Percentiles rank a stretch among this genome's conserved stretches.
Conservation (phyloP, 2,329 filamentous ascomycete species). For the Cryphonectria nitschkei region DNA sequence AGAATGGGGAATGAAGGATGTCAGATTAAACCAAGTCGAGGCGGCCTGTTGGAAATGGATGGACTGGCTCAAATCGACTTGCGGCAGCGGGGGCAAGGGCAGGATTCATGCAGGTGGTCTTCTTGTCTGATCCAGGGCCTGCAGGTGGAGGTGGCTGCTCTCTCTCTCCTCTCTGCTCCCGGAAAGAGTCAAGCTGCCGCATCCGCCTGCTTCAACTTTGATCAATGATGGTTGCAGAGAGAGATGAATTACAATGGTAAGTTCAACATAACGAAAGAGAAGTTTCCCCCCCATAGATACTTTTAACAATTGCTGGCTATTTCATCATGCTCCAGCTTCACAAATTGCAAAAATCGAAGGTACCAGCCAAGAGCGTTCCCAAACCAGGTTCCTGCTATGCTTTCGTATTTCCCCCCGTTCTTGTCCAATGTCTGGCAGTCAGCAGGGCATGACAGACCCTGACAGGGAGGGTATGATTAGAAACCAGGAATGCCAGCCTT, state of each 20-base stretch:
- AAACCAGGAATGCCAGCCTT: slow-evolving; percentile 12
- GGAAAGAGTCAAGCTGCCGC: slow-evolving; percentile 11
- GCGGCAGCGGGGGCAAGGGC: slow-evolving; percentile 4
- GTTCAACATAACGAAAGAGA: neutral
- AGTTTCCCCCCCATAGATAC: neutral
- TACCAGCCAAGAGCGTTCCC: neutral
- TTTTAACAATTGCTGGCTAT: neutral
- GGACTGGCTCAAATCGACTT: slow-evolving; percentile 8
- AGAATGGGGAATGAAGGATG: neutral
- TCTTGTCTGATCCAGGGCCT: slow-evolving; percentile 5
- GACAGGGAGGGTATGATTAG: slow-evolving; percentile 8
- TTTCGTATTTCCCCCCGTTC: neutral
- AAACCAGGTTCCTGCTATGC: neutral
- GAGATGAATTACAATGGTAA: neutral
- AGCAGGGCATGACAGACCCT: slow-evolving; percentile 14
- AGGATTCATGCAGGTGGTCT: slow-evolving; percentile 11
- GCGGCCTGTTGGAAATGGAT: neutral
- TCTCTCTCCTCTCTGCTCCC: slow-evolving; percentile 2
- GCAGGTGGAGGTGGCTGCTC: slow-evolving; percentile 7
- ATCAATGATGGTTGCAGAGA: neutral
- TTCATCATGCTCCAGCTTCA: neutral
- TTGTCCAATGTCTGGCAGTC: neutral
- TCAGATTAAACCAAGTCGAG: slow-evolving; percentile 3
- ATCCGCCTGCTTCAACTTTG: neutral
- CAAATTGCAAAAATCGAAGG: neutral